Conservation (phyloP, 1,139 yeast species). For the Geotrichum cucujoidarum region DNA sequence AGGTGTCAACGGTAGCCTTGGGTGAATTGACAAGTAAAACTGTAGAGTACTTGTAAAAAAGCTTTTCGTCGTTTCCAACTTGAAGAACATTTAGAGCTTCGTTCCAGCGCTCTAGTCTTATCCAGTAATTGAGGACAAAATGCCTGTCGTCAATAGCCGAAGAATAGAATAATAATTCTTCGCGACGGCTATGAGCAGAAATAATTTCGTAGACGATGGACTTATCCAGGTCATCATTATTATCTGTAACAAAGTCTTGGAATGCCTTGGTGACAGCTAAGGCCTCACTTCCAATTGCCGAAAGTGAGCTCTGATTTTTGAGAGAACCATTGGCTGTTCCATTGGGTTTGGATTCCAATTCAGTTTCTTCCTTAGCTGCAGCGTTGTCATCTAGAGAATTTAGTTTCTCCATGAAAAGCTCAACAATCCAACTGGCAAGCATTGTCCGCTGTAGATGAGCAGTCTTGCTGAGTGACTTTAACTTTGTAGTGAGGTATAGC, state of each 20-base stretch:
- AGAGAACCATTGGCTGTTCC: conserved; percentile 25
- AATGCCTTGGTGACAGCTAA: conserved; percentile 36
- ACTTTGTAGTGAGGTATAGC: conserved; percentile 53
- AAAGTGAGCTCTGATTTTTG: conserved; percentile 6
- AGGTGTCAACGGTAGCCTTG: conserved; percentile 62
- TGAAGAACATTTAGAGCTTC: conserved; percentile 62
- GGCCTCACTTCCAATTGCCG: conserved; percentile 22
- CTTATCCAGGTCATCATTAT: conserved; percentile 51
- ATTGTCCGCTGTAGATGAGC: conserved; percentile 53
- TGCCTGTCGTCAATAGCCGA: conserved; percentile 62
- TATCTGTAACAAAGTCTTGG: conserved; percentile 48
- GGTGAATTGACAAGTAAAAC: conserved; percentile 68
- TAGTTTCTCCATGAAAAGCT: conserved; percentile 51
- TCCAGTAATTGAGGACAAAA: conserved; percentile 64
- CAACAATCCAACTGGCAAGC: conserved; percentile 80
- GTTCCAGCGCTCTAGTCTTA: conserved; percentile 66
- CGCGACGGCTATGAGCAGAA: conserved; percentile 56
- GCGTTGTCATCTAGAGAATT: conserved; percentile 45
- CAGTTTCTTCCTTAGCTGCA: conserved; percentile 26
- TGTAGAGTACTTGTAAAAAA: conserved; percentile 63
- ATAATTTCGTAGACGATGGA: conserved; percentile 70
- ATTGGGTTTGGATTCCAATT: conserved; percentile 20
- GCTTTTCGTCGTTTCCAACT: conserved; percentile 45
- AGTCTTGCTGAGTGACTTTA: conserved; percentile 39
- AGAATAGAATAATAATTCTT: conserved; percentile 64